These are phyloP conservation scores for Medicago lupulina DNA, from an alignment of 306 rosid genomes.

Conservation along the genomic window DNA sequence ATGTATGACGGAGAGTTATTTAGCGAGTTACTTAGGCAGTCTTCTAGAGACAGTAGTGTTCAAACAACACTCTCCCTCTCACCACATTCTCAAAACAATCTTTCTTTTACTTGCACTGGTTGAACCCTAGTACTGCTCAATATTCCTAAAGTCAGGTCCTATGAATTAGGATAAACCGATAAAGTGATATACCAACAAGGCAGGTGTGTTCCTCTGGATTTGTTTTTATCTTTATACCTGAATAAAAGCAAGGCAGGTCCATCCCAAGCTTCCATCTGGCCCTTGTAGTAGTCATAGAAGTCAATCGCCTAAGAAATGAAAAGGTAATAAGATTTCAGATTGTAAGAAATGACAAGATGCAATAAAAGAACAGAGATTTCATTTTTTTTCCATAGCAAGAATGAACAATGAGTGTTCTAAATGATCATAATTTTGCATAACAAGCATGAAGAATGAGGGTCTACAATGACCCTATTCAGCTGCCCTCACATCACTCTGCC, in stretches of 20 bases:
- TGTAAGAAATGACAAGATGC: conserved; percentile 34
- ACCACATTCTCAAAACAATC: neutral
- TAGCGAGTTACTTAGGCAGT: neutral
- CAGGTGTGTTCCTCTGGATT: conserved; percentile 11
- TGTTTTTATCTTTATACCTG: conserved; percentile 61
- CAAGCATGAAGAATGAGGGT: conserved; percentile 20
- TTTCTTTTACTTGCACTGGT: neutral
- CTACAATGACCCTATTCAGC: neutral
- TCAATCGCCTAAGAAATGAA: conserved; percentile 69
- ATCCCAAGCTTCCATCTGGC: conserved; percentile 99
- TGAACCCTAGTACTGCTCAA: neutral
- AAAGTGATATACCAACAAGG: neutral
- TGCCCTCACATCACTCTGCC: conserved; percentile 1
- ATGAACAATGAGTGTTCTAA: neutral
- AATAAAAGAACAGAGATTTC: conserved; percentile 17
- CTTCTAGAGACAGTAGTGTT: neutral
- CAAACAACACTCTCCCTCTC: neutral
- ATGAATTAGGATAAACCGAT: neutral
- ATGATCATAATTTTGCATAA: conserved; percentile 8
- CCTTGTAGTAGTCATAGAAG: conserved; percentile 98
- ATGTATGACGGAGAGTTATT: neutral
- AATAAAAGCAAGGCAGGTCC: conserved; percentile 98
- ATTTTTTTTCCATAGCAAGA: conserved; percentile 31
- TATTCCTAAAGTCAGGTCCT: neutral
- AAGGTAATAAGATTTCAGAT: conserved; percentile 25